Evolutionary conservation across 371 early-diverging fungal species (phyloP), one percentile per base, ranked within the genome.

Genomic region (Fennellomyces sp.): DNA sequence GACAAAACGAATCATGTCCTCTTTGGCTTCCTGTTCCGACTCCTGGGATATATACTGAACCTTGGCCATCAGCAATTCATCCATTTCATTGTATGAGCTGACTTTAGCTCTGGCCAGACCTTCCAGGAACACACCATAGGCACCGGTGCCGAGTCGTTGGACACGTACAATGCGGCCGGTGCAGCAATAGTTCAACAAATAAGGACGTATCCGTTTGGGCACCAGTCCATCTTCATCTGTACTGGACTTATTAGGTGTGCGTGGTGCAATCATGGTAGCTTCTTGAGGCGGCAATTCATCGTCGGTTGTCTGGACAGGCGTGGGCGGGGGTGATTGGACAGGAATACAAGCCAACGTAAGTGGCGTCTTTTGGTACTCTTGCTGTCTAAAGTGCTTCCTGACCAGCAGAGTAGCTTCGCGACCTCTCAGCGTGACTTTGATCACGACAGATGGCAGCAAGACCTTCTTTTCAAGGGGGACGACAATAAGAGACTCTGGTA

Each of bases 161-260:
- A 78, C 61, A 25, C 73, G 55, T 19, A 78, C 51, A 30, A 79
- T 74, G 29, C 73, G 75, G n/a, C 77, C 80, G 3, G 66, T 56
- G 64, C 83, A 82, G 1, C 78, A 80, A 60, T 64, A 72, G 2
- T 47, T 17, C 35, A 69, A 68, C 28, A 81, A 60, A 7, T 61
- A 56, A 4, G 55, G 60, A 4, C 8, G 12, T 26, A 52, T 52
- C 33, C n/a, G 33, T 2, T 38, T 38, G 15, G 55, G 55, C 11
- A 54, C 55, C 21, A 54, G 36, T 47, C 66, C 62, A 38, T 65
- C 72, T 19, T 21, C 45, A 23, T 45, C n/a, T n/a, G n/a, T n/a
- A n/a, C 5, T 45, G n/a, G 10, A 23, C n/a, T 21, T 30, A 17
- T 31, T 12, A 5, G 17, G 19, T 53, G 30, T 21, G 7, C 15